These are phyloP conservation scores for Symbiotaphrina buchneri DNA, from an alignment of 495 filamentous ascomycete species.

Conservation along the genomic window DNA sequence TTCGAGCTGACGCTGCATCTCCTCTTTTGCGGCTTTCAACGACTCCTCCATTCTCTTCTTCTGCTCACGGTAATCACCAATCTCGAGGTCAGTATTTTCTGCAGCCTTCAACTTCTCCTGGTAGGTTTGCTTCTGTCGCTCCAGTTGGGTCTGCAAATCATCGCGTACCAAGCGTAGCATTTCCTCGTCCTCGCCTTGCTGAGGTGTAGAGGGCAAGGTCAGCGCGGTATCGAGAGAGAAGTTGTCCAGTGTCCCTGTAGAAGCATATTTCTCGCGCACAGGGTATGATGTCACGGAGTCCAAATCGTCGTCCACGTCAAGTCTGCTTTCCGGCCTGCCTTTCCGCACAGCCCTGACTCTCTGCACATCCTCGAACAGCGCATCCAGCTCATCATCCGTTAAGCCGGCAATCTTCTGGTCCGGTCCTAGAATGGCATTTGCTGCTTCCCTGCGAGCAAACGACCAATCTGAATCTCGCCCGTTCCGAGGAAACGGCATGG, in stretches of 20 bases:
- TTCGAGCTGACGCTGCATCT: conserved; percentile 51
- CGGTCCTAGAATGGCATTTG: conserved; percentile 68
- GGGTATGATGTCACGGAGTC: conserved; percentile 80
- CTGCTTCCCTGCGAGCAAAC: conserved; percentile 80
- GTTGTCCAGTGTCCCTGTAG: conserved; percentile 85
- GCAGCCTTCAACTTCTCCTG: conserved; percentile 59
- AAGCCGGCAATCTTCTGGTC: conserved; percentile 78
- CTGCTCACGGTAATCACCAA: conserved; percentile 66
- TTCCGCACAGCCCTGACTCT: conserved; percentile 64
- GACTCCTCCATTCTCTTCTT: conserved; percentile 75
- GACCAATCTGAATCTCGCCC: conserved; percentile 89
- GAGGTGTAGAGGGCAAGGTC: conserved; percentile 84
- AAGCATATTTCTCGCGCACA: conserved; percentile 87
- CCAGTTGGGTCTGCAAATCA: conserved; percentile 72
- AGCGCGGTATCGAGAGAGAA: conserved; percentile 88
- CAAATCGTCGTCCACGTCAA: conserved; percentile 64
- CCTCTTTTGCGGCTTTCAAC: conserved; percentile 52
- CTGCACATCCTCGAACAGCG: conserved; percentile 89
- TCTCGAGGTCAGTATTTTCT: conserved; percentile 52
- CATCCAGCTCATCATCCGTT: conserved; percentile 84
- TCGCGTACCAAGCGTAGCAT: conserved; percentile 52
- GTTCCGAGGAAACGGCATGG: conserved; percentile 37
- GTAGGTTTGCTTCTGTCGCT: conserved; percentile 70
- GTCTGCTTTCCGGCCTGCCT: conserved; percentile 28
- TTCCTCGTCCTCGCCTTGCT: conserved; percentile 49